phyloP scores from a whole-genome alignment of 352 stramenopile species.

The Phytophthora tentaculata region DNA sequence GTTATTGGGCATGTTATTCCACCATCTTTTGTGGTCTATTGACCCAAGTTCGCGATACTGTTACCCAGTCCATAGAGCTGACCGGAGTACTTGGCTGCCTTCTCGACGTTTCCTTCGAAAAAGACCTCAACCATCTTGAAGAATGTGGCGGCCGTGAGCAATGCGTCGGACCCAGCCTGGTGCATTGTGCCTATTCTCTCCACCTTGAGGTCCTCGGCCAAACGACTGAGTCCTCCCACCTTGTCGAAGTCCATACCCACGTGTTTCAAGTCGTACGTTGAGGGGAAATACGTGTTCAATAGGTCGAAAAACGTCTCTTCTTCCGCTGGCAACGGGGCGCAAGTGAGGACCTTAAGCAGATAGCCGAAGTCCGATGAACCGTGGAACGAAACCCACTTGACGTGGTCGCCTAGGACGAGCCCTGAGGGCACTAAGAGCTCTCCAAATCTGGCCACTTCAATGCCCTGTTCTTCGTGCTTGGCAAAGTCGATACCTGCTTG shows the following conservation, averaged over 20 bases:
- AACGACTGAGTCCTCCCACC: conserved; percentile 96
- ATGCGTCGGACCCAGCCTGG: conserved; percentile 97
- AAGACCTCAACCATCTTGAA: conserved; percentile 93
- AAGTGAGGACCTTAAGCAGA: conserved; percentile 97
- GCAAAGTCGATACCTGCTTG: conserved; percentile 98
- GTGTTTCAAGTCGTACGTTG: conserved; percentile 99
- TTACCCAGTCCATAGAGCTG: conserved; percentile 88
- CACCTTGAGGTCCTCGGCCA: conserved; percentile 97
- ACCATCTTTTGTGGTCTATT: conserved; percentile 38
- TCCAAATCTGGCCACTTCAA: conserved; percentile 97
- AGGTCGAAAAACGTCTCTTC: conserved; percentile 97
- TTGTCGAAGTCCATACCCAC: conserved; percentile 98
- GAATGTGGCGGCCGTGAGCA: conserved; percentile 96
- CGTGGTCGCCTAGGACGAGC: conserved; percentile 97
- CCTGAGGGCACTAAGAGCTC: conserved; percentile 98
- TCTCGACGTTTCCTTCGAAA: conserved; percentile 87
- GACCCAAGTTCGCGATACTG: conserved; percentile 52
- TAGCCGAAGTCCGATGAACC: conserved; percentile 99
- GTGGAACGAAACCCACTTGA: conserved; percentile 99
- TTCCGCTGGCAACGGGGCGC: conserved; percentile 86
- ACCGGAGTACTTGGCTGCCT: conserved; percentile 84
- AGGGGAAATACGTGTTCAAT: conserved; percentile 98
- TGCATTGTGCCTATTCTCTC: conserved; percentile 99
- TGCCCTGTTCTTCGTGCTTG: conserved; percentile 95
- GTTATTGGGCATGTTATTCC: not conserved